phyloP scores from a whole-genome alignment of 1,139 yeast genomes.

The Suhomyces bokatorum region DNA sequence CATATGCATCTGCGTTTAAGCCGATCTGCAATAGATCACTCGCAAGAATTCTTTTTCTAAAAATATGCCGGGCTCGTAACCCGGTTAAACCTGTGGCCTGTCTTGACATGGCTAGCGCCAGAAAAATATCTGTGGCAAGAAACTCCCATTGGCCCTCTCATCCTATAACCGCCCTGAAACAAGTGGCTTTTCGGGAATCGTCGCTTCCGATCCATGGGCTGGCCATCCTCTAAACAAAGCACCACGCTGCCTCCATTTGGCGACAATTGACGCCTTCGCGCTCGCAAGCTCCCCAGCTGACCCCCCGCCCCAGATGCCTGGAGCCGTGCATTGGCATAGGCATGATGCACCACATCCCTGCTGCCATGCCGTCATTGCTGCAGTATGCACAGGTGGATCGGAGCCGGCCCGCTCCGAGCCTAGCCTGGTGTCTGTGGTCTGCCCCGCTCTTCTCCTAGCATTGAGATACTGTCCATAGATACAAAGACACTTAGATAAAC shows the following conservation, averaged over 20 bases:
- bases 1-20: slow-evolving; percentile 2
- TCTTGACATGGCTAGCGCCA: not conserved
- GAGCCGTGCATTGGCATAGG: too few relatives aligned
- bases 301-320: too few relatives aligned
- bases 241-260: not conserved
- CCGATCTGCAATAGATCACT: slow-evolving; percentile 2
- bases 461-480: too few relatives aligned
- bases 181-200: not conserved
- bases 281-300: too few relatives aligned
- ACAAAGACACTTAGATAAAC: too few relatives aligned
- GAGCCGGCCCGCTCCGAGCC: too few relatives aligned
- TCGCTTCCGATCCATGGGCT: not conserved
- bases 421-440: too few relatives aligned
- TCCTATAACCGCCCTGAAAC: not conserved
- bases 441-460: too few relatives aligned
- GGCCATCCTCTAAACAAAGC: not conserved
- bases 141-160: not conserved
- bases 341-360: too few relatives aligned
- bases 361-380: too few relatives aligned
- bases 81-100: not conserved
- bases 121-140: not conserved
- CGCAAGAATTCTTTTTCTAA: not conserved
- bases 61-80: not conserved
- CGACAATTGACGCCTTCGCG: not conserved
- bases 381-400: too few relatives aligned